Evolutionary conservation across 2,329 filamentous ascomycete genomes (phyloP).

Genomic region (Podosphaera fusca): DNA sequence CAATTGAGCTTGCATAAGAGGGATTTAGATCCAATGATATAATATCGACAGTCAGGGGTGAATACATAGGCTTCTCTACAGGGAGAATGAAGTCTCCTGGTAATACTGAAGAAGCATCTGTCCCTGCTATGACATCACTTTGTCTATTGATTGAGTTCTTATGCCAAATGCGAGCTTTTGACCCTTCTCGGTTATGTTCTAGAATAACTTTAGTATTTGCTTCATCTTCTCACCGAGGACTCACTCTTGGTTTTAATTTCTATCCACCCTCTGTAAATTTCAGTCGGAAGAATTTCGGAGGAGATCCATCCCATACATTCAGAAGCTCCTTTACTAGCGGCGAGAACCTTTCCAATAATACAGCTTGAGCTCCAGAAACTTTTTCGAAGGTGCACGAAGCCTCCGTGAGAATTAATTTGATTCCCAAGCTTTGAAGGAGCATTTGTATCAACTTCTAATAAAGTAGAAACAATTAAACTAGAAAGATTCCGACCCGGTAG

Average conservation of each 20-base stretch:
- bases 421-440: constrained; percentile 35
- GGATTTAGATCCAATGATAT: constrained; percentile 26
- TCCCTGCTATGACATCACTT: constrained; percentile 35
- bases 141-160: constrained; percentile 35
- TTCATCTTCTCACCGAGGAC: constrained; percentile 16
- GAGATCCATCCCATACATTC: constrained; percentile 50
- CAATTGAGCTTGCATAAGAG: constrained; percentile 8
- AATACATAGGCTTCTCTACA: constrained; percentile 27
- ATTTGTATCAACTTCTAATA: constrained; percentile 39
- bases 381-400: constrained; percentile 37
- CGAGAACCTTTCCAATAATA: constrained; percentile 39
- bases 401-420: constrained; percentile 37
- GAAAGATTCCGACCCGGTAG: constrained; percentile 38
- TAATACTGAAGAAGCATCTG: constrained; percentile 28
- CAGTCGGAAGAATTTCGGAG: constrained; percentile 30
- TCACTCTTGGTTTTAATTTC: constrained; percentile 14
- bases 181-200: constrained; percentile 19
- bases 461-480: constrained; percentile 41
- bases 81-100: constrained; percentile 41
- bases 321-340: constrained; percentile 34
- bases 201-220: constrained; percentile 6
- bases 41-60: constrained; percentile 25
- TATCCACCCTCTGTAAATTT: constrained; percentile 31
- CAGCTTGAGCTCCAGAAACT: constrained; percentile 49
- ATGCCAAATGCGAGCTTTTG: constrained; percentile 36